Conservation (phyloP, 73 alveolate genomes). For the Tetrahymena thermophila region DNA sequence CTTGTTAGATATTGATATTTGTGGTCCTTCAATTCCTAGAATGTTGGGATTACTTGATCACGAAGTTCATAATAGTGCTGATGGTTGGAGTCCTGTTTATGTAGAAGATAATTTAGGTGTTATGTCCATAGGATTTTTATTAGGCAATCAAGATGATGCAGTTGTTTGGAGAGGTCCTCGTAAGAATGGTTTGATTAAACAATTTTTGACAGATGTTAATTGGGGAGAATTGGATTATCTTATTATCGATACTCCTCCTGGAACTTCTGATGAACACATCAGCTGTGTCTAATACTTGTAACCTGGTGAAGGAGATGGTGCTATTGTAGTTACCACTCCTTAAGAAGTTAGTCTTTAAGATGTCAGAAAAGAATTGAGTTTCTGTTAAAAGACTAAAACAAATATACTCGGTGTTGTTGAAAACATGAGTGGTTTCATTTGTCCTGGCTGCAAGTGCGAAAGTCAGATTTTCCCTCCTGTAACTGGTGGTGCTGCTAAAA, state of each 20-base stretch:
- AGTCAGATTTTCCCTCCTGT: slow-evolving; percentile 84
- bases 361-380: slow-evolving; percentile 94
- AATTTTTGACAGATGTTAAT: slow-evolving; percentile 96
- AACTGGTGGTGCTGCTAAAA: slow-evolving; percentile 92
- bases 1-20: slow-evolving; percentile 93
- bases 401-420: slow-evolving; percentile 96
- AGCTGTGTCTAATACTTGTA: slow-evolving; percentile 75
- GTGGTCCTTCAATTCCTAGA: slow-evolving; percentile 97
- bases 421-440: slow-evolving; percentile 85
- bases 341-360: slow-evolving; percentile 96
- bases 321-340: slow-evolving; percentile 97
- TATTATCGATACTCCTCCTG: slow-evolving; percentile 99
- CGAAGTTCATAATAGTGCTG: slow-evolving; percentile 87
- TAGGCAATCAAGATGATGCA: slow-evolving; percentile 69
- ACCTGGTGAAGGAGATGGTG: slow-evolving; percentile 71
- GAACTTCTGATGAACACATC: slow-evolving; percentile 99
- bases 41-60: slow-evolving; percentile 92
- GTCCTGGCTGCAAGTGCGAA: slow-evolving; percentile 81
- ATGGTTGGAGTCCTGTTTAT: slow-evolving; percentile 99
- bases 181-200: slow-evolving; percentile 89
- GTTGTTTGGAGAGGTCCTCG: slow-evolving; percentile 93
- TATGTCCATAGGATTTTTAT: slow-evolving; percentile 96
- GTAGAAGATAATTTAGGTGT: slow-evolving; percentile 97
- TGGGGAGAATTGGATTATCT: slow-evolving; percentile 99
- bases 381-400: slow-evolving; percentile 85